These are phyloP conservation scores for Hypoxylon crocopeplum DNA, from an alignment of 495 filamentous ascomycete genomes.

Conservation along the genomic window DNA sequence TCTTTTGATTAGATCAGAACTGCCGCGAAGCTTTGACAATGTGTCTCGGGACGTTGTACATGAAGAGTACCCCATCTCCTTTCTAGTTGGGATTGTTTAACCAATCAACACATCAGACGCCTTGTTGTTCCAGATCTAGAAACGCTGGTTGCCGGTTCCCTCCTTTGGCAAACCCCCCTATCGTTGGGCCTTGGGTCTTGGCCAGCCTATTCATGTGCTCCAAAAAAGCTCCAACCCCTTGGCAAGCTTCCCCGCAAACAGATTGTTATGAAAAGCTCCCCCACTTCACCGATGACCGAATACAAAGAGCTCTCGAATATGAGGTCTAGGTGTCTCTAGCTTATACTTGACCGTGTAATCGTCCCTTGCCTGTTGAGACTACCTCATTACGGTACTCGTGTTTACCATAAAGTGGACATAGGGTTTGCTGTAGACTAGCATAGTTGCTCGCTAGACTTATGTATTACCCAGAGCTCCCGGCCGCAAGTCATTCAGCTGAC, in stretches of 20 bases:
- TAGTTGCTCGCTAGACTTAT: constrained; percentile 1
- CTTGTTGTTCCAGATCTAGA: constrained; percentile 31
- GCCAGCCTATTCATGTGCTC: constrained; percentile 14
- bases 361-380: too few relatives aligned
- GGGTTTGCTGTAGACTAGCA: constrained; percentile 1
- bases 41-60: constrained; percentile 26
- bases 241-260: constrained; percentile 35
- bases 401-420: neutral
- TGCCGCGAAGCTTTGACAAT: constrained; percentile 28
- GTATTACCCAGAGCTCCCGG: neutral
- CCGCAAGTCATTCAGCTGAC: constrained; percentile 8
- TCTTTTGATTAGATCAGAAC: constrained; percentile 28
- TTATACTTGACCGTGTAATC: neutral
- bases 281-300: constrained; percentile 42
- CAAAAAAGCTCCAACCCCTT: constrained; percentile 27
- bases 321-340: neutral
- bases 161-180: constrained; percentile 5
- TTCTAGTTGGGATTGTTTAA: constrained; percentile 22
- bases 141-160: constrained; percentile 17
- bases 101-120: constrained; percentile 17
- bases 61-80: constrained; percentile 13
- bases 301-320: neutral
- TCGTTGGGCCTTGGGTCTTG: constrained; percentile 24
- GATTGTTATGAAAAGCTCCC: neutral
- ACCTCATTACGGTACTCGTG: neutral